These are phyloP conservation scores for Lachnellula suecica DNA, from an alignment of 2,329 filamentous ascomycete genomes.

Conservation along the genomic window DNA sequence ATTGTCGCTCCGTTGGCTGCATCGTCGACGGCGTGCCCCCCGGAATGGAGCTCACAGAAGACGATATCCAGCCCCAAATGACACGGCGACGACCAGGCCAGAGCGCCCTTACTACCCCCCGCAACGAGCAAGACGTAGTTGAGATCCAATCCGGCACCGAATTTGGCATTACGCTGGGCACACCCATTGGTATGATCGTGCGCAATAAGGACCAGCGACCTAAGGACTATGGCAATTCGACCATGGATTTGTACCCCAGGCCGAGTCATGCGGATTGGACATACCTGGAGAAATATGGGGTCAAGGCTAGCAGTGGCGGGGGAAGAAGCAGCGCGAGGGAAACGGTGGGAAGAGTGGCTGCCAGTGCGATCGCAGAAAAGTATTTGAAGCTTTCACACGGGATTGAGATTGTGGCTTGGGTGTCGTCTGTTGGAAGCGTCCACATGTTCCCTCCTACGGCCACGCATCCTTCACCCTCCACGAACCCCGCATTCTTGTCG, in stretches of 20 bases:
- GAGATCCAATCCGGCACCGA: slow-evolving; percentile 93
- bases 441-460: slow-evolving; percentile 73
- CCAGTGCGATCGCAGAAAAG: slow-evolving; percentile 90
- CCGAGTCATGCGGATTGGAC: slow-evolving; percentile 96
- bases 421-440: slow-evolving; percentile 78
- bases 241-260: slow-evolving; percentile 88
- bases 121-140: slow-evolving; percentile 88
- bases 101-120: slow-evolving; percentile 83
- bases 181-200: slow-evolving; percentile 84
- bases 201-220: slow-evolving; percentile 91
- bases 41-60: slow-evolving; percentile 79
- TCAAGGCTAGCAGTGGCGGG: slow-evolving; percentile 87
- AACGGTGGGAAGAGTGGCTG: slow-evolving; percentile 90
- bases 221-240: slow-evolving; percentile 84
- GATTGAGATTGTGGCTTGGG: slow-evolving; percentile 89
- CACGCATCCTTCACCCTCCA: slow-evolving; percentile 65
- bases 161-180: slow-evolving; percentile 84
- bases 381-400: slow-evolving; percentile 79
- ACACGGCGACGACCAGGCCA: slow-evolving; percentile 87
- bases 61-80: slow-evolving; percentile 92
- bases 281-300: slow-evolving; percentile 94
- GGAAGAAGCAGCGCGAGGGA: slow-evolving; percentile 90
- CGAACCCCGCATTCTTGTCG: slow-evolving; percentile 76
- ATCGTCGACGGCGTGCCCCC: slow-evolving; percentile 93
- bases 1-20: slow-evolving; percentile 90